Evolutionary conservation across 78 protist genomes (phyloP).

Genomic region (slime mould (Dictyostelium discoideum)): dicty_2.7 NC_007090.3:3757001-3757500

Average conservation of each 20-base stretch:
- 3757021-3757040: background rate
- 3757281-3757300: background rate
- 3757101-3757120: background rate
- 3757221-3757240: background rate
- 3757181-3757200: background rate
- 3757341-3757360: background rate
- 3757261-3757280: constrained; percentile 2
- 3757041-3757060: too few species aligned
- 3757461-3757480: background rate
- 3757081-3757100: background rate
- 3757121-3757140: background rate
- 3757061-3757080: too few species aligned
- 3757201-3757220: background rate
- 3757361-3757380: background rate
- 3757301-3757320: background rate
- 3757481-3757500: background rate
- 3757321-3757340: background rate
- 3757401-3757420: background rate
- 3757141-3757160: background rate
- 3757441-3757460: background rate
- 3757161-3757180: background rate
- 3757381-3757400: background rate
- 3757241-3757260: background rate
- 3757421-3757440: background rate
- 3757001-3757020: background rate